Evolutionary conservation across 352 stramenopile species (phyloP).

Genomic region (Phytophthora podocarpi): DNA sequence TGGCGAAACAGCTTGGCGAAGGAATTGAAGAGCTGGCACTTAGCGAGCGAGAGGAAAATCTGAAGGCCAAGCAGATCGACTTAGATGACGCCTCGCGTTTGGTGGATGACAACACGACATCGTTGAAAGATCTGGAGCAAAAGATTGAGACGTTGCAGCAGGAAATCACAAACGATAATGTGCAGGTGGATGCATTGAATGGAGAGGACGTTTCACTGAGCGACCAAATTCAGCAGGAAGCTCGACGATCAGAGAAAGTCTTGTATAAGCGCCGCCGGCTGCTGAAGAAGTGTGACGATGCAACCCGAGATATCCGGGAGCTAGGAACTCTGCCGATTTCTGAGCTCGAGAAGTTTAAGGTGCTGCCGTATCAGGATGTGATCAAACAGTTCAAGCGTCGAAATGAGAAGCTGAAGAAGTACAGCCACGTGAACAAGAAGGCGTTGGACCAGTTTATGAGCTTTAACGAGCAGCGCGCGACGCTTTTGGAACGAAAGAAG

Average conservation of each 20-base stretch:
- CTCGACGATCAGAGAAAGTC: constrained; percentile 81
- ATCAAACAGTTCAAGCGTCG: constrained; percentile 94
- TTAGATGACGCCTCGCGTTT: constrained; percentile 80
- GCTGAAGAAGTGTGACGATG: constrained; percentile 93
- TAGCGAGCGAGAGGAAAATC: constrained; percentile 66
- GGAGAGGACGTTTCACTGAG: constrained; percentile 64
- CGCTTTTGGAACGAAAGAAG: constrained; percentile 94
- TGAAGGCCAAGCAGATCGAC: constrained; percentile 92
- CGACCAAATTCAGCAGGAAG: constrained; percentile 87
- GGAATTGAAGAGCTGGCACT: constrained; percentile 62
- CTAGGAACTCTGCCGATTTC: constrained; percentile 95
- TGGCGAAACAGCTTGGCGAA: constrained; percentile 62
- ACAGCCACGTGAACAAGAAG: constrained; percentile 99
- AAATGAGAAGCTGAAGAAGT: constrained; percentile 98
- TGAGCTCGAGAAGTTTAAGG: constrained; percentile 94
- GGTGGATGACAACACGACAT: constrained; percentile 68
- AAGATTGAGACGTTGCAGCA: constrained; percentile 63
- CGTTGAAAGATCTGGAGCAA: constrained; percentile 66
- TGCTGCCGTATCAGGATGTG: constrained; percentile 88
- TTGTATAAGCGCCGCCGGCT: constrained; percentile 80
- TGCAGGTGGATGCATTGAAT: constrained; percentile 53
- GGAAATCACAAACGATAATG: constrained; percentile 52
- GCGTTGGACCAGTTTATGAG: constrained; percentile 99
- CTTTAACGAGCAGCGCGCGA: constrained; percentile 94
- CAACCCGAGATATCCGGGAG: constrained; percentile 96